phyloP scores from a whole-genome alignment of 2,329 filamentous ascomycete species.

The Lecanosticta acicola region DNA sequence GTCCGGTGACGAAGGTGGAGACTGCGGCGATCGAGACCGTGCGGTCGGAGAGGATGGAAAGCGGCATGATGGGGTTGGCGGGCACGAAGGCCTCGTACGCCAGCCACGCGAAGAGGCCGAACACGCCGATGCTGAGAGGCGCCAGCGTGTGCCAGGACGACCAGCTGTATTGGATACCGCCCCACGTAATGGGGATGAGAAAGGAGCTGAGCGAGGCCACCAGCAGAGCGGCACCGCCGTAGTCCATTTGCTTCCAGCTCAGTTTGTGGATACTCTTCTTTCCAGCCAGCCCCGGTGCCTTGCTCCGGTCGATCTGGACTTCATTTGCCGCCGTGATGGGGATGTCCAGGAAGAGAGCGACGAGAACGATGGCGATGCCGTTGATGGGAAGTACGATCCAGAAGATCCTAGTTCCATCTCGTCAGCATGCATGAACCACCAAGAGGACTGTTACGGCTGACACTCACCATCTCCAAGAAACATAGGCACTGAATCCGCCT shows the following conservation, averaged over 20 bases:
- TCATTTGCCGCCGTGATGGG: constrained; percentile 25
- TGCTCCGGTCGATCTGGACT: background rate
- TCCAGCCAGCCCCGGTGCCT: background rate
- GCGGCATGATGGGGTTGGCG: constrained; percentile 45
- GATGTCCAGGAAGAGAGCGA: constrained; percentile 4
- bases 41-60: constrained; percentile 44
- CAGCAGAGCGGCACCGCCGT: constrained; percentile 57
- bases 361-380: constrained; percentile 2
- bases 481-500: constrained; percentile 49
- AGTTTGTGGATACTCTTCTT: background rate
- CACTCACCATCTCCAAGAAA: constrained; percentile 55
- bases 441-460: no score
- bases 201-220: constrained; percentile 54
- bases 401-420: background rate
- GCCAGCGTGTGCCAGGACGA: constrained; percentile 56
- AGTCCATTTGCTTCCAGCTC: constrained; percentile 51
- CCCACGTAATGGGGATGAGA: constrained; percentile 59
- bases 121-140: constrained; percentile 53
- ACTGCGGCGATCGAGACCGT: constrained; percentile 28
- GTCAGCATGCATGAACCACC: constrained; percentile 33
- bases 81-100: constrained; percentile 49
- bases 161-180: constrained; percentile 62
- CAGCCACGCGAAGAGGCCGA: constrained; percentile 48
- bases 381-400: constrained; percentile 9
- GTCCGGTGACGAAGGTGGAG: constrained; percentile 35